Evolutionary conservation across 768 basidiomycete species (phyloP).

Genomic region (Panaeolus cyanescens): DNA sequence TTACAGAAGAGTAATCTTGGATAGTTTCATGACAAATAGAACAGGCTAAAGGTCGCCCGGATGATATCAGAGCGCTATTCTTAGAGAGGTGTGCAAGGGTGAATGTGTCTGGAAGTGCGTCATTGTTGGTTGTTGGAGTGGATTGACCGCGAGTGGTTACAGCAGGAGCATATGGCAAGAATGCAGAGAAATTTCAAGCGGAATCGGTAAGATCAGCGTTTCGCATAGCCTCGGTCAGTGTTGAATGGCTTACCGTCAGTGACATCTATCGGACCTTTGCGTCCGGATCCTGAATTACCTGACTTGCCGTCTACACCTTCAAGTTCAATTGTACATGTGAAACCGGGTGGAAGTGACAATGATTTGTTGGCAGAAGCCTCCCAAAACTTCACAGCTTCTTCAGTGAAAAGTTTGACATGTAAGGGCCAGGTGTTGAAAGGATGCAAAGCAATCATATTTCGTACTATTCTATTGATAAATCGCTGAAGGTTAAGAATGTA

Average conservation of each 20-base stretch:
- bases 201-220: not conserved
- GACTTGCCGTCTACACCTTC: conserved; percentile 75
- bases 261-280: conserved; percentile 55
- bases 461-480: conserved; percentile 49
- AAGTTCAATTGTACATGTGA: conserved; percentile 52
- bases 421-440: conserved; percentile 78
- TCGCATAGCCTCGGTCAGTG: not conserved
- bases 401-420: conserved; percentile 73
- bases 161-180: not conserved
- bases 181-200: not conserved
- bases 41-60: conserved; percentile 37
- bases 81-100: conserved; percentile 51
- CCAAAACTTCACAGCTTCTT: conserved; percentile 62
- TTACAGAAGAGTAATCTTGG: conserved; percentile 40
- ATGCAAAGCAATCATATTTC: conserved; percentile 60
- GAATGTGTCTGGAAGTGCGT: conserved; percentile 41
- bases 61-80: conserved; percentile 41
- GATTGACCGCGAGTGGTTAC: not conserved
- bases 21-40: conserved; percentile 48
- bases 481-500: conserved; percentile 5
- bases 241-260: conserved; percentile 49
- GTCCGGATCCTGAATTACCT: conserved; percentile 52
- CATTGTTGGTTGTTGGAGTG: conserved; percentile 1
- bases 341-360: conserved; percentile 50
- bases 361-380: conserved; percentile 20